Base-by-base conservation (phyloP, 192 early-diverging fungal genomes). In the Haplosporangium gracile region DNA sequence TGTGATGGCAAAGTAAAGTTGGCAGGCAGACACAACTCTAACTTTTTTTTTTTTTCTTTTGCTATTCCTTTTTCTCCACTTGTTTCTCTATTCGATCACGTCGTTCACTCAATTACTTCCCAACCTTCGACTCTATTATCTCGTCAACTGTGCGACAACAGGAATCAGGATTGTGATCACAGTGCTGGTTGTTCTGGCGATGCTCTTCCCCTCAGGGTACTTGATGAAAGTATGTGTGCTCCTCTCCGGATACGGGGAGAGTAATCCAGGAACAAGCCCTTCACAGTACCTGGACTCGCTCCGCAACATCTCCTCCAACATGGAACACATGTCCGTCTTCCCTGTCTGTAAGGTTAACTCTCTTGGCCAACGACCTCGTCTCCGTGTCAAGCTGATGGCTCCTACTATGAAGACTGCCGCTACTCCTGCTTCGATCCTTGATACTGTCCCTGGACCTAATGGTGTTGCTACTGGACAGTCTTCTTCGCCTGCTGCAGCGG, bases 161-260 rank as follows among this genome's bases (percentile, higher is more conserved):
- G 88, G 77, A n/a, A 71, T 85, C 36, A 40, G 88, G 57, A 43
- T 83, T 34, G 80, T 78, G 32, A 87, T 86, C 40, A 89, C 88
- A 24, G 70, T 81, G 7, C 63, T 82, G 2, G 36, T 89, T n/a
- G 81, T 89, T 29, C 42, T 89, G 6, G 70, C 49, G 38, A 69
- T 89, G 79, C 55, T 89, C 0, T 79, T 89, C 43, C 88, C 88
- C 29, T 85, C 80, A 20, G 88, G 88, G 38, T 86, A 89, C 70
- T 34, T 89, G 15, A 89, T 89, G 88, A 89, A 89, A 69, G 60
- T 80, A 11, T 85, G 80, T 26, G 81, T 87, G 5, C 39, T 86
- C 11, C 70, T 89, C 47, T 86, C 88, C 6, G 84, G 84, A 36
- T 75, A 81, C 51, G 51, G 29, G 5, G 69, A 85, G 38, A 38